Evolutionary conservation across 2,329 filamentous ascomycete genomes (phyloP), one percentile per base, ranked within the genome.

Genomic region (Monosporascus sp.): DNA sequence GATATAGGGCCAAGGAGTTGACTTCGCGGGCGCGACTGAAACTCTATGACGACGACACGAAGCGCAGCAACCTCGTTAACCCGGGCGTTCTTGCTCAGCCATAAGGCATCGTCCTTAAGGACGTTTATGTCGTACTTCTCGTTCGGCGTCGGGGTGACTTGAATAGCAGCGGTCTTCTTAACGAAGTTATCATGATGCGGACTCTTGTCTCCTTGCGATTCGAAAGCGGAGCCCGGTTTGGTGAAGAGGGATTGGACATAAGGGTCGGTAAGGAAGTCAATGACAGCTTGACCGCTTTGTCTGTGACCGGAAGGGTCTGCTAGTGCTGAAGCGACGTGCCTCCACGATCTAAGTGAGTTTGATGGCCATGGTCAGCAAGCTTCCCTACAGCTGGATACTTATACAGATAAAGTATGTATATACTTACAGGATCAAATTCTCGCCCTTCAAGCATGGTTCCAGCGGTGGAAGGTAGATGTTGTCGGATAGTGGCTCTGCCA

Each of bases 11-110:
- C 81, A 42, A 84, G 76, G 1, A 97, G 79, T 61, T 91, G 85
- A 46, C 79, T 78, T n/a, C 83, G 78, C n/a, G 90, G 76, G 37
- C 90, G 83, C 58, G 81, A 82, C 71, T 97, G 93, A 77, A 88
- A 89, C 77, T 97, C 94, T 46, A 94, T 73, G 6, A 95, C 75
- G 3, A 86, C 86, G 44, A 96, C 78, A 54, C 94, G 83, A 63
- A 99, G 76, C 25, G 93, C 91, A 14, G 86, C 83, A 44, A 94
- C 76, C 68, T 97, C 85, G 68, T 94, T 90, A 59, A 97, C 83
- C 45, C 82, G 79, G 49, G 85, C 83, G 64, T 86, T 83, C 62
- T 87, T 83, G 70, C 90, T 92, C 57, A 99, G 75, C 91, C 92
- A 97, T 60, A 88, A 68, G 36, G 90, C 82, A 74, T 97, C 92